Evolutionary conservation across 78 protist species (phyloP).

Genomic region (Dictyostelium brefeldianum): DNA sequence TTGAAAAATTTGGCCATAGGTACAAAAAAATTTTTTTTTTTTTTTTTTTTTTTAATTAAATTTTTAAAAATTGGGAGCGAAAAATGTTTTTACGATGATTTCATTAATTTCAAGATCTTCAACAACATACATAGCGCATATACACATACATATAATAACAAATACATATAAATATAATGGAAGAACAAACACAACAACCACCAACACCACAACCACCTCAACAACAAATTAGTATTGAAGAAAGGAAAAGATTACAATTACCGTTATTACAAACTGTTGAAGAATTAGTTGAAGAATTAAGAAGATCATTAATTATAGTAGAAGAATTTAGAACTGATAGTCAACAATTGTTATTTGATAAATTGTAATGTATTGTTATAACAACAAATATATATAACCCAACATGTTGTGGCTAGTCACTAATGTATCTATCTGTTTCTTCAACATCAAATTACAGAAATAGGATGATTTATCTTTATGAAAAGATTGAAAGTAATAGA

Average conservation of each 20-base stretch:
- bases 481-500: slow-evolving; percentile 64
- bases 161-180: neutral
- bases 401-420: neutral
- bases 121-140: too few species aligned
- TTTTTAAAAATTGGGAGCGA: neutral
- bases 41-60: neutral
- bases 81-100: too few species aligned
- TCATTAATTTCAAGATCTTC: too few species aligned
- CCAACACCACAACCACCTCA: neutral
- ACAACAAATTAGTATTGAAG: neutral
- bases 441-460: neutral
- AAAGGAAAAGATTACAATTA: slow-evolving; percentile 4
- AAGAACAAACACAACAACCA: neutral
- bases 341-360: slow-evolving; percentile 50
- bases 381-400: neutral
- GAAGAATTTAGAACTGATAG: slow-evolving; percentile 61
- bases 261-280: slow-evolving; percentile 56
- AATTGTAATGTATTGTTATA: slow-evolving; percentile 43
- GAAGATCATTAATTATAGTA: slow-evolving; percentile 38
- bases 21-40: neutral
- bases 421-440: neutral
- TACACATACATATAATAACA: too few species aligned
- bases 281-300: slow-evolving; percentile 58
- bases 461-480: slow-evolving; percentile 41
- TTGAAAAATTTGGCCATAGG: neutral